A percentile compares a stretch with the other conserved stretches of the same genome.
Evolutionary conservation across 2,329 filamentous ascomycete genomes (phyloP).

Genomic region (Aspergillus novofumigatus): DNA sequence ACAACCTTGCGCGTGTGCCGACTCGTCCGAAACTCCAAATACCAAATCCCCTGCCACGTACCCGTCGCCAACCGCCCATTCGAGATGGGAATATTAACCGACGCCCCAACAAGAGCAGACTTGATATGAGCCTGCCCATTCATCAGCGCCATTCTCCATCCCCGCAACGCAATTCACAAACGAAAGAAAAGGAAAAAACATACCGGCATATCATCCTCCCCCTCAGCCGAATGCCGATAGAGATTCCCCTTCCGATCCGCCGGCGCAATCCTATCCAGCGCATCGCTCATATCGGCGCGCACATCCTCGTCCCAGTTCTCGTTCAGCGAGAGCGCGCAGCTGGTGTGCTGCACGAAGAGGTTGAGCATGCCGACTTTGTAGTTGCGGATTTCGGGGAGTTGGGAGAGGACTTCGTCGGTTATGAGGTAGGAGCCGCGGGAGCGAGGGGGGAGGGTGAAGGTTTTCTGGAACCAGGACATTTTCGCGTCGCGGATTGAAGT

Average conservation of each 20-base stretch:
- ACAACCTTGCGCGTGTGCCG: conserved; percentile 79
- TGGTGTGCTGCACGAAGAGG: conserved; percentile 93
- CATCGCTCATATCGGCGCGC: conserved; percentile 88
- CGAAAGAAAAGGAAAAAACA: conserved; percentile 18
- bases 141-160: neutral
- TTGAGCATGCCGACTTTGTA: conserved; percentile 86
- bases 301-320: conserved; percentile 89
- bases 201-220: conserved; percentile 89
- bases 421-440: conserved; percentile 85
- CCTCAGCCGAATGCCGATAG: conserved; percentile 85
- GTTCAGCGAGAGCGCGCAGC: conserved; percentile 83
- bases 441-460: conserved; percentile 71
- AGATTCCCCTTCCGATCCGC: conserved; percentile 71
- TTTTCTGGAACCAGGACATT: conserved; percentile 78
- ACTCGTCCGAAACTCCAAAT: conserved; percentile 76
- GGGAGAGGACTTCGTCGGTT: conserved; percentile 66
- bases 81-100: conserved; percentile 83
- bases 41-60: conserved; percentile 75
- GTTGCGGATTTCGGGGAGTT: conserved; percentile 71
- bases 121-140: conserved; percentile 76
- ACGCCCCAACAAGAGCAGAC: conserved; percentile 80
- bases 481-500: conserved; percentile 19
- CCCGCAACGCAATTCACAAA: neutral
- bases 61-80: conserved; percentile 71
- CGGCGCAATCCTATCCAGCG: conserved; percentile 83